Percentiles rank a stretch among this genome's conserved stretches.
Conservation (phyloP, 148 eudicot species). For the Agrostemma githago region DNA sequence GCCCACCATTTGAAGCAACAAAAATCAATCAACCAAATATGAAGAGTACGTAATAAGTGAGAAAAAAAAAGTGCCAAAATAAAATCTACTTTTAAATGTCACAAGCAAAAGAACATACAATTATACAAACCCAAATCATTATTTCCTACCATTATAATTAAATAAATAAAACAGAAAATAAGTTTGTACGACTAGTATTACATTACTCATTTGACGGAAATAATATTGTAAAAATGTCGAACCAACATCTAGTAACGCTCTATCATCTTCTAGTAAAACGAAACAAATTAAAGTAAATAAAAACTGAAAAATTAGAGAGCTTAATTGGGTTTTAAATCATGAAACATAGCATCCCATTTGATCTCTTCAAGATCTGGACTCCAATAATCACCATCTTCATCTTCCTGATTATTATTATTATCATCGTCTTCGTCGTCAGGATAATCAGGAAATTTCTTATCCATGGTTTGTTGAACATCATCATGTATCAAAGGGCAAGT, state of each 20-base stretch:
- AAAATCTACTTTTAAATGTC: background rate
- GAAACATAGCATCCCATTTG: conserved; percentile 86
- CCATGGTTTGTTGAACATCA: conserved; percentile 27
- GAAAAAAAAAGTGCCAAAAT: background rate
- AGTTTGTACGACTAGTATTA: background rate
- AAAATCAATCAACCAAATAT: background rate
- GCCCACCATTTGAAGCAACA: background rate
- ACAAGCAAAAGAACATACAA: background rate
- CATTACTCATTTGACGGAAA: too few relatives aligned
- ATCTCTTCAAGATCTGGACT: conserved; percentile 49
- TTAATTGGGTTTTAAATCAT: conserved; percentile 67
- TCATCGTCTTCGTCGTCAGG: conserved; percentile 23
- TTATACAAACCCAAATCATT: background rate
- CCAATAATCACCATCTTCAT: conserved; percentile 38
- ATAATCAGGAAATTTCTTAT: conserved; percentile 23
- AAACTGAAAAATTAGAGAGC: background rate
- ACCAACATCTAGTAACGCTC: background rate
- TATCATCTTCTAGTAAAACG: background rate
- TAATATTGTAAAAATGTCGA: too few relatives aligned
- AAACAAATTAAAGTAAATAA: conserved; percentile 3
- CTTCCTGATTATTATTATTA: background rate
- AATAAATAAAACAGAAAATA: background rate
- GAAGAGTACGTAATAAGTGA: background rate
- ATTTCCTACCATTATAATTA: background rate
- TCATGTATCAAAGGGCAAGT: conserved; percentile 49